These are phyloP conservation scores for Myxozyma monticola DNA, from an alignment of 805 yeast genomes.

Conservation along the genomic window DNA sequence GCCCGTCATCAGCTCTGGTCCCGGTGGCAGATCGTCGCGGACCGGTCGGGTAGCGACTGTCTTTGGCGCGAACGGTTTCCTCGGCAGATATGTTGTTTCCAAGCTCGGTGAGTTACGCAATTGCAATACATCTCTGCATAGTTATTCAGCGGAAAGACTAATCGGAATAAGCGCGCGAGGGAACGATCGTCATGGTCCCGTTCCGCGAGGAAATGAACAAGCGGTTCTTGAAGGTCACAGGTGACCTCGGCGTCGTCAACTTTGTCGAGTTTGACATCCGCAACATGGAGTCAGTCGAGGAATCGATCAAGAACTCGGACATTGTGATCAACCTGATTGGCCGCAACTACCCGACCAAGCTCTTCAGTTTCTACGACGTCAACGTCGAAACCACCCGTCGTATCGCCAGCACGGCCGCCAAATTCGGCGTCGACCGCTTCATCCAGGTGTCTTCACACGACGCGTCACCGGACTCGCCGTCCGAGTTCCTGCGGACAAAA, in stretches of 20 bases:
- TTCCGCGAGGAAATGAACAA: slow-evolving; percentile 75
- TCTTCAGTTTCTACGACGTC: slow-evolving; percentile 75
- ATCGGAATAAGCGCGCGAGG: slow-evolving; percentile 59
- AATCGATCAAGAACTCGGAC: slow-evolving; percentile 75
- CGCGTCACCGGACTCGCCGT: slow-evolving; percentile 66
- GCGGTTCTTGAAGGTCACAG: slow-evolving; percentile 76
- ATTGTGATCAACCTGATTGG: slow-evolving; percentile 81
- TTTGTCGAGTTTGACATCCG: slow-evolving; percentile 80
- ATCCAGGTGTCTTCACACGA: slow-evolving; percentile 79
- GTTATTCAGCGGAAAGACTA: not conserved
- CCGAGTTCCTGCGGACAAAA: slow-evolving; percentile 75
- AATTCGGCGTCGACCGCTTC: slow-evolving; percentile 68
- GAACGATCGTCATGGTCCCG: slow-evolving; percentile 76
- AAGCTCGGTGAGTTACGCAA: slow-evolving; percentile 44
- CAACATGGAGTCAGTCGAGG: slow-evolving; percentile 72
- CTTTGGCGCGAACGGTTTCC: slow-evolving; percentile 77
- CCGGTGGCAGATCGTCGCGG: slow-evolving; percentile 76
- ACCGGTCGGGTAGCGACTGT: slow-evolving; percentile 88
- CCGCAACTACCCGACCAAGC: slow-evolving; percentile 67
- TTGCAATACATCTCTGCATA: not conserved
- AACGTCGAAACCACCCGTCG: slow-evolving; percentile 77
- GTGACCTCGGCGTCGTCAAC: slow-evolving; percentile 85
- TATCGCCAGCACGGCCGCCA: slow-evolving; percentile 69
- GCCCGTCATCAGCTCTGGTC: slow-evolving; percentile 66
- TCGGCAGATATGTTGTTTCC: slow-evolving; percentile 70